phyloP scores from a whole-genome alignment of 2,329 filamentous ascomycete species.

The Rutstroemia sp. region DNA sequence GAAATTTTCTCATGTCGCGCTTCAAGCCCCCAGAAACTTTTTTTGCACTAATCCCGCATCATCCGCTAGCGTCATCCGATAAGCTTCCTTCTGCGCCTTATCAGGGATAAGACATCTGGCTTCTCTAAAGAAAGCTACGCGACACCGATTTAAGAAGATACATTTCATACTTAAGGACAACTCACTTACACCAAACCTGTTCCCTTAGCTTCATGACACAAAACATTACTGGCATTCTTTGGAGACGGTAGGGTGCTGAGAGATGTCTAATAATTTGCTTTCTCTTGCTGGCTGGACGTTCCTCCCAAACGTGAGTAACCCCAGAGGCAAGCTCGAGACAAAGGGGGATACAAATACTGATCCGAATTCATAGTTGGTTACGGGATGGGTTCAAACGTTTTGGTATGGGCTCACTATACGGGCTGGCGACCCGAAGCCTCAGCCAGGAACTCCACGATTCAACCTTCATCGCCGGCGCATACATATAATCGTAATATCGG shows the following conservation, averaged over 20 bases:
- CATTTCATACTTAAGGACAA: not conserved
- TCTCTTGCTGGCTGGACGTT: conserved; percentile 55
- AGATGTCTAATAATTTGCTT: conserved; percentile 33
- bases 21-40: conserved; percentile 1
- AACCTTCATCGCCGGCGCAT: conserved; percentile 72
- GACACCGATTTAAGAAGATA: not conserved
- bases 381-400: conserved; percentile 67
- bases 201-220: not conserved
- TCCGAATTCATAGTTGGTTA: conserved; percentile 57
- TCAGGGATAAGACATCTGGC: conserved; percentile 7
- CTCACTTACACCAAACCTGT: not conserved
- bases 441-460: conserved; percentile 60
- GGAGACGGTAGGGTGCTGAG: not conserved
- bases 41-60: not conserved
- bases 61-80: conserved; percentile 7
- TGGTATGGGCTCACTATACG: conserved; percentile 87
- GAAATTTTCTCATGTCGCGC: conserved; percentile 1
- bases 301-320: conserved; percentile 46
- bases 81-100: not conserved
- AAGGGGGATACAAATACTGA: conserved; percentile 7
- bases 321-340: not conserved
- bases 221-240: not conserved
- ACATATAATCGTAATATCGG: conserved; percentile 71
- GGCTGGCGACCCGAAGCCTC: conserved; percentile 76
- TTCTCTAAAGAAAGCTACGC: not conserved